Base-by-base conservation (phyloP, 176 grass and related monocot genomes). In the barley (Hordeum vulgare) region DNA sequence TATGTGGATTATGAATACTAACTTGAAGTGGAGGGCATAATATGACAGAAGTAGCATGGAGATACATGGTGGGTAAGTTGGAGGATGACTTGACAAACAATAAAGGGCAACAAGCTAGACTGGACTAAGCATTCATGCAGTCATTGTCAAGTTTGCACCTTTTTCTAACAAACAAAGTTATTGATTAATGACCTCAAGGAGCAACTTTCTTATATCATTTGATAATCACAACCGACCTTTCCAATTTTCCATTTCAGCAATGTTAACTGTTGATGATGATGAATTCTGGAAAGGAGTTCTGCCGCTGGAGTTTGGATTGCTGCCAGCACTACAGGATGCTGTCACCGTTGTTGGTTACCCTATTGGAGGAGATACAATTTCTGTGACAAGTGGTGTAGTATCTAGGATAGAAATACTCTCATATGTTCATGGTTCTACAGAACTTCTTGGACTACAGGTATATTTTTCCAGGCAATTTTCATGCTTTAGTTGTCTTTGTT, bases 351-450 rank as follows among this genome's bases (percentile, higher is more conserved):
- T 98, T 88, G 96, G 96, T 65, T 98, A 98, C 25, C 96, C 96
- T 36, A 98, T 98, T 90, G 96, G 96, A 45, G 96, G 96, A 25
- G 96, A 98, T 67, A 98, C 96, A 15, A 98, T 98, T 75, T 98
- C 96, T 2, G 96, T 98, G 58, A 98, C 96, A 53, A 98, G 93
- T 81, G 96, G 96, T 77, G 96, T 98, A 29, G 93, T 98, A 45
- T 98, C 96, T 42, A 92, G 96, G 49, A 98, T 98, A 39, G 96
- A 98, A 85, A 94, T 98, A 78, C 96, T 98, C 58, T 95, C 96
- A 17, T 98, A 98, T 88, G 96, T 95, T 86, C 96, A 98, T 87
- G 96, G 93, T 84, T 98, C 93, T 78, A 98, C 93, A 24, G 93
- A 98, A 67, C 96, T 98, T 85, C 89, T 95, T 56, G 96, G 96